Evolutionary conservation across 1,284 basidiomycete genomes (phyloP), one percentile per base, ranked within the genome.

Genomic region (Tilletia caries): DNA sequence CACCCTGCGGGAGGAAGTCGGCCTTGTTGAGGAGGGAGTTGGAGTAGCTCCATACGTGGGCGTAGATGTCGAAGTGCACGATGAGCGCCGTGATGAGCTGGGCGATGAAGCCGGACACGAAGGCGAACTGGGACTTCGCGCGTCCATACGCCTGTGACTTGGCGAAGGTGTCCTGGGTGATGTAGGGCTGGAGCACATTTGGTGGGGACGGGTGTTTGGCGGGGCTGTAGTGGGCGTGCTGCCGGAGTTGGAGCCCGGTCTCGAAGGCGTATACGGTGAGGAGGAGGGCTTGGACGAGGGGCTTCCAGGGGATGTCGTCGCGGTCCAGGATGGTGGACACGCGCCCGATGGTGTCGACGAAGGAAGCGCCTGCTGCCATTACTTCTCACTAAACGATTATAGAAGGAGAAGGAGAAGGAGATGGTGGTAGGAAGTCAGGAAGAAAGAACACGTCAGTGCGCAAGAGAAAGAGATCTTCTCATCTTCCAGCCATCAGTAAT

Each of bases 111-210:
- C 89, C 89, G 0, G 90, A 88, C 73, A 93, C 82, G 62, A 96
- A 85, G 0, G 89, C 88, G 84, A 92, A 95, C 77, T 88, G 88
- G n/a, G 93, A 91, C 85, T 98, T 97, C 87, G 95, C 92, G 65
- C 88, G 88, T 23, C 93, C 92, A 85, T 98, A 98, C 32, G 86
- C 85, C 83, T 98, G 95, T 0, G 93, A 94, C 80, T 96, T 96
- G 71, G 88, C 85, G 84, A 94, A 96, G 6, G 89, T 90, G 1
- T 91, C 89, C 20, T 86, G 82, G 6, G 87, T 87, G 75, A 96
- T 91, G 81, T 95, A 91, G 0, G 85, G 84, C 0, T 88, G 88
- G 3, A 97, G 88, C 1, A 88, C 89, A 0, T 88, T 83, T 0
- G 94, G 95, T 0, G 94, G 92, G n/a, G 87, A 85, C 0, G 87